Base-by-base conservation (phyloP, 2,329 filamentous ascomycete species). In the Xylariales sp. region DNA sequence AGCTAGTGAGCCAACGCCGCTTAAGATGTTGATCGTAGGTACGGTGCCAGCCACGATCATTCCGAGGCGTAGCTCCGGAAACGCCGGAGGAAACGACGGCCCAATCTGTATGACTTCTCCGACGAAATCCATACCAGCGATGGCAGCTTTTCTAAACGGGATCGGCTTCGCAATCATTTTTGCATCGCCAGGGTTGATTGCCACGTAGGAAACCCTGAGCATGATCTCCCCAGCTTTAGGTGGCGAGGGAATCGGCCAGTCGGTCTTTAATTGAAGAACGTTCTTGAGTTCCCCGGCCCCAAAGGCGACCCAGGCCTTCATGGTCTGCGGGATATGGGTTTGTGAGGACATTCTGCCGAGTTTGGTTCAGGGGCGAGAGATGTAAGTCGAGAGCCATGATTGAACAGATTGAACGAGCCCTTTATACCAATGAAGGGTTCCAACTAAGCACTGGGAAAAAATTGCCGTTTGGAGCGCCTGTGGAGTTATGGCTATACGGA, bases 151-250 rank as follows among this genome's bases (percentile, higher is more conserved):
- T 5, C 78, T 75, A 52, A 78, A 79, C 12, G 77, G 79, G 10
- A 79, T 54, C 70, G 77, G 68, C 32, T 70, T 55, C 32, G 43
- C 45, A 69, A 81, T 78, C 60, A 77, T 74, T 54, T 77, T 72
- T 7, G 78, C 59, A 68, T 81, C 79, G 62, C 74, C 79, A 12
- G 79, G 80, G 69, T 82, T 81, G 55, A 81, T 76, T 14, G 79
- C 74, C 3, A 78, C 77, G 68, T 80, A 74, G 8, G 75, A 72
- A 36, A 81, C 74, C 52, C 71, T 74, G 53, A 81, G 62, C 50
- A 80, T 72, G 49, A 81, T 67, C 32, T 77, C 65, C 39, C 65
- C 65, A 12, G 60, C 62, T 57, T 45, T 69, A 2, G 69, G 67
- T 36, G 63, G 49, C 28, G 53, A n/a, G 14, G 71, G 69, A 18